A percentile compares a stretch with the other conserved stretches of the same genome.
Evolutionary conservation across 371 early-diverging fungal species (phyloP).

Genomic region (Saksenaea oblongispora): DNA sequence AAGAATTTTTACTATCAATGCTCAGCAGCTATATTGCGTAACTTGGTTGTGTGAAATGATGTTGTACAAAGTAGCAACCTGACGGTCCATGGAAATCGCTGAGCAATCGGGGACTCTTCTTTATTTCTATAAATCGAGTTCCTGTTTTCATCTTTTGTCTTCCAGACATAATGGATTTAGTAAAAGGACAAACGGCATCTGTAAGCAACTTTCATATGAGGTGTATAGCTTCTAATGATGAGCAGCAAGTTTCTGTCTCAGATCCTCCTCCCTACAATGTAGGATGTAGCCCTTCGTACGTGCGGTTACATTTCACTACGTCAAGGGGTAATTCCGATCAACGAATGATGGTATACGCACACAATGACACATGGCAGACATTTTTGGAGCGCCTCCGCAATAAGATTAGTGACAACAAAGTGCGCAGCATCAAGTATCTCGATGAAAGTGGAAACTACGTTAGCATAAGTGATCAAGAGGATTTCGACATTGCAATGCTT

Average conservation of each 20-base stretch:
- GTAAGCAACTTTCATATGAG: background rate
- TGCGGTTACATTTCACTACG: background rate
- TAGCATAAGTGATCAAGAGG: background rate
- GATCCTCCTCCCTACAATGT: background rate
- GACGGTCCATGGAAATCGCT: background rate
- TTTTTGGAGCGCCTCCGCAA: background rate
- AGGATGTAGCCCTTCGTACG: background rate
- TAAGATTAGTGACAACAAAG: background rate
- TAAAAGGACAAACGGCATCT: background rate
- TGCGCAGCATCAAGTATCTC: background rate
- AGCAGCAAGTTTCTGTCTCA: background rate
- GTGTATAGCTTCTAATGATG: background rate
- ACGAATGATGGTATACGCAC: background rate
- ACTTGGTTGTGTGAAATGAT: background rate
- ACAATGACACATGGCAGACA: background rate
- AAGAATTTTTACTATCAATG: background rate
- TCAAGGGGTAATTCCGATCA: background rate
- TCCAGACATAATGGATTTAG: background rate
- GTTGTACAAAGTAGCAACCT: background rate
- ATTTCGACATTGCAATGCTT: conserved; percentile 6
- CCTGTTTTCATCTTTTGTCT: background rate
- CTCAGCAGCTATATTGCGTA: background rate
- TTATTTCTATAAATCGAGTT: background rate
- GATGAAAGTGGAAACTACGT: conserved; percentile 7
- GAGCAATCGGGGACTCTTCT: background rate